phyloP scores from a whole-genome alignment of 163 green algal genomes.

The Prototheca cutis region DNA sequence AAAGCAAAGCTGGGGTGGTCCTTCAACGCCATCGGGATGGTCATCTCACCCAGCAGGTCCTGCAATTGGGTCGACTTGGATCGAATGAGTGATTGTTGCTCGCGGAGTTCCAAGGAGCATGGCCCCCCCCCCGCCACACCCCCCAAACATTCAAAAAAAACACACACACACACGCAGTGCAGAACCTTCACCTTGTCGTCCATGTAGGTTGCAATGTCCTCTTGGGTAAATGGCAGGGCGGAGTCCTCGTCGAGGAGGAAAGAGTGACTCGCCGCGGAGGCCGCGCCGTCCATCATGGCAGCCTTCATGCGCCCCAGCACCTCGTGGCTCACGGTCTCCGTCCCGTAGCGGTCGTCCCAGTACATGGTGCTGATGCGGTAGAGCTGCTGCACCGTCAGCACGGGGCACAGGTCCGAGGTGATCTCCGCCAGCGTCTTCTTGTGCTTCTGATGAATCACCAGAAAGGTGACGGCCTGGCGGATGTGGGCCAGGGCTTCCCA shows the following conservation, averaged over 20 bases:
- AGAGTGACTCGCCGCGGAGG: slow-evolving; percentile 50
- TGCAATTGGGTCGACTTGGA: slow-evolving; percentile 16
- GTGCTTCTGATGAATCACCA: slow-evolving; percentile 95
- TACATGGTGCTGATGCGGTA: slow-evolving; percentile 99
- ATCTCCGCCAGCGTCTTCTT: slow-evolving; percentile 95
- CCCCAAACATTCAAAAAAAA: too few relatives aligned
- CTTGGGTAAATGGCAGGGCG: slow-evolving; percentile 79
- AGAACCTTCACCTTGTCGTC: slow-evolving; percentile 58
- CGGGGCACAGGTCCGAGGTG: slow-evolving; percentile 86
- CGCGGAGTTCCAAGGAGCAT: too few relatives aligned
- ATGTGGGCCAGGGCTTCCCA: slow-evolving; percentile 96
- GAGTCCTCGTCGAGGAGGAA: slow-evolving; percentile 98
- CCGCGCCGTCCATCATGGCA: slow-evolving; percentile 76
- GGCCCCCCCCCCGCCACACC: too few relatives aligned
- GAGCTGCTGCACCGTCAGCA: slow-evolving; percentile 94
- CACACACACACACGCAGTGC: too few relatives aligned
- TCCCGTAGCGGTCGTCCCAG: slow-evolving; percentile 80
- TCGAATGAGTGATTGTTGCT: neutral
- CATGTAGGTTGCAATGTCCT: slow-evolving; percentile 70
- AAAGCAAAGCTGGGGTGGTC: slow-evolving; percentile 47
- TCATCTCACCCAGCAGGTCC: slow-evolving; percentile 60
- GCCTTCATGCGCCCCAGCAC: slow-evolving; percentile 68
- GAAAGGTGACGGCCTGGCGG: slow-evolving; percentile 80
- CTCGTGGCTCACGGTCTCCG: slow-evolving; percentile 72
- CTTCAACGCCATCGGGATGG: slow-evolving; percentile 44